Evolutionary conservation across 768 basidiomycete species (phyloP), one percentile per base, ranked within the genome.

Genomic region (Suillus cothurnatus): DNA sequence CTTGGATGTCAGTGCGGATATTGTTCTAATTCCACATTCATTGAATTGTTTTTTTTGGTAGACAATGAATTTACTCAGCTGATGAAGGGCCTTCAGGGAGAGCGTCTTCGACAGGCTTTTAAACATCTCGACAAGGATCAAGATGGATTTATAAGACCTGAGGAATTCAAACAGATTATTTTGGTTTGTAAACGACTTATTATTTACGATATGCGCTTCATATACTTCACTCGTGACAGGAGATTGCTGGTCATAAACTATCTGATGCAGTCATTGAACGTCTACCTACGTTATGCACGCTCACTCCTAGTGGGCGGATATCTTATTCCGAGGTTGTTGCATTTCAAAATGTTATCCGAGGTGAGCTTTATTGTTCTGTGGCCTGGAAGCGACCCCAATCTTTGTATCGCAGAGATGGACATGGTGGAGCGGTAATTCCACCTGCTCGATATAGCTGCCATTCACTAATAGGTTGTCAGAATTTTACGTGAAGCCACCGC

Each of bases 11-110:
- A 72, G 91, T 83, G 7, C 7, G 15, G 52, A n/a, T 26, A 41
- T 61, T 50, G 53, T 26, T 50, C 26, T 31, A 32, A 56, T 67
- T 38, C 3, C 8, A 52, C 32, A 36, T 28, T 57, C 12, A 26
- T 64, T 56, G 52, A 23, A 31, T 49, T 15, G 34, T 17, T 45
- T 67, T 60, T 55, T 11, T 47, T 15, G 12, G 6, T 70, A 95
- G 92, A 96, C 80, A 92, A 92, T 75, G 96, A 99, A 78, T 99
- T 99, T 80, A 97, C 95, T 36, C 96, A 98, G 80, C 81, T 99
- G 66, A 97, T 99, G 94, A 99, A 98, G 79, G 97, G 95, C 50
- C 85, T 98, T 63, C 97, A 98, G 80, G 97, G 96, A 73, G 97
- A 99, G 79, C 90, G 97, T 38, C 82, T 99, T 62, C 92, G 97